These are phyloP conservation scores for Cyclanthera cordifolia DNA, from an alignment of 306 rosid genomes.

Conservation along the genomic window DNA sequence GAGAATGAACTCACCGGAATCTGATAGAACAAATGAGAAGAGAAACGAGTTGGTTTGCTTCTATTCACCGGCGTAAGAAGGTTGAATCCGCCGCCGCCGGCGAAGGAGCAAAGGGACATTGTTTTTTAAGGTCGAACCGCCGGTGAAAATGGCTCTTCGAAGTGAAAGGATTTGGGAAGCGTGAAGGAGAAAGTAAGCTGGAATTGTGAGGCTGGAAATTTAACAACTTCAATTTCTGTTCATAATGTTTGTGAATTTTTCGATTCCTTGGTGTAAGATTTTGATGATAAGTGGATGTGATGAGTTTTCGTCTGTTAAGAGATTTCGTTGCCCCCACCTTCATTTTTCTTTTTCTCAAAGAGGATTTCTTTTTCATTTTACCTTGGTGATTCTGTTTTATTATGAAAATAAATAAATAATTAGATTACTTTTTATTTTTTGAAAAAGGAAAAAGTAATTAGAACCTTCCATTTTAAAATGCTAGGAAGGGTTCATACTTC, in stretches of 20 bases:
- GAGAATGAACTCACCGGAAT: slow-evolving; percentile 37
- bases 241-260: not conserved
- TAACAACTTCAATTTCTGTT: too few relatives aligned
- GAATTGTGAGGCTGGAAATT: slow-evolving; percentile 22
- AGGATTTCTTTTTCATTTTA: not conserved
- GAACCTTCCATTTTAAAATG: too few relatives aligned
- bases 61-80: slow-evolving; percentile 38
- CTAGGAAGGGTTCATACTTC: too few relatives aligned
- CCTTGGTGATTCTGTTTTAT: not conserved
- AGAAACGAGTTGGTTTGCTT: slow-evolving; percentile 25
- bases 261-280: slow-evolving; percentile 22
- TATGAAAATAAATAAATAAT: too few relatives aligned
- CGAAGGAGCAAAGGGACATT: slow-evolving; percentile 57
- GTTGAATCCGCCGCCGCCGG: slow-evolving; percentile 28
- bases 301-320: not conserved
- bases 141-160: not conserved
- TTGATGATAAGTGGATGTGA: slow-evolving; percentile 31
- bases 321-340: not conserved
- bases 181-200: not conserved
- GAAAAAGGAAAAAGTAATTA: too few relatives aligned
- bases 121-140: slow-evolving; percentile 6
- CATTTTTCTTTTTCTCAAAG: not conserved
- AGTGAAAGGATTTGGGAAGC: not conserved
- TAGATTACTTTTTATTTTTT: too few relatives aligned
- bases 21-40: slow-evolving; percentile 43